Percentiles rank a stretch among this genome's conserved stretches.
These are phyloP conservation scores for Rosa multiflora DNA, from an alignment of 306 rosid genomes.

Conservation along the genomic window DNA sequence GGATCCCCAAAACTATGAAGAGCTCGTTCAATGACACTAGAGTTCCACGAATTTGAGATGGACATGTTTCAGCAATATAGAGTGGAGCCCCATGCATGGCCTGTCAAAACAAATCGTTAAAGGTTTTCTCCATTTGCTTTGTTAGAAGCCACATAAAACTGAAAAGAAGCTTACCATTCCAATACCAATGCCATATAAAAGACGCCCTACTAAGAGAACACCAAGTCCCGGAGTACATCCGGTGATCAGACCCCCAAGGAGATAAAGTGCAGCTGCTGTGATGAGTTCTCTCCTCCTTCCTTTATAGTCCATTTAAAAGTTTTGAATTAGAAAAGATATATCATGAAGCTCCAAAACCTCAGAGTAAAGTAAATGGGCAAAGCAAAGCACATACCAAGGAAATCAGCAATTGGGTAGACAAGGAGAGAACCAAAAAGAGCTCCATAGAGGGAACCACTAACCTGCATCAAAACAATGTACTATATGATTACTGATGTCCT, in stretches of 20 bases:
- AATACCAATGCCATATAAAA: conserved; percentile 90
- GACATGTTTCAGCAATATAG: conserved; percentile 95
- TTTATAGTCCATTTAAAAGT: conserved; percentile 28
- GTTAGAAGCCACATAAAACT: neutral
- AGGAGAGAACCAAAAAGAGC: conserved; percentile 90
- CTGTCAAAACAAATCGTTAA: conserved; percentile 39
- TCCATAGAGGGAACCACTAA: conserved; percentile 92
- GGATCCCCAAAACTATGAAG: conserved; percentile 92
- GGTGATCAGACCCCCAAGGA: conserved; percentile 62
- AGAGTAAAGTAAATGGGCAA: conserved; percentile 24
- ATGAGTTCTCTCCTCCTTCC: conserved; percentile 89
- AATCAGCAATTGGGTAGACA: conserved; percentile 78
- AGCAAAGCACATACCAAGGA: conserved; percentile 64
- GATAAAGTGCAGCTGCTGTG: conserved; percentile 61
- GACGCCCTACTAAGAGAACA: conserved; percentile 78
- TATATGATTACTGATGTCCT: neutral
- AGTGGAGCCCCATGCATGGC: conserved; percentile 99
- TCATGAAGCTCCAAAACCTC: conserved; percentile 22
- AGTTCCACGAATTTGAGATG: conserved; percentile 94
- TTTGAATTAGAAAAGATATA: conserved; percentile 24
- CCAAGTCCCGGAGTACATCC: conserved; percentile 69
- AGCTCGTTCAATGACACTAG: conserved; percentile 89
- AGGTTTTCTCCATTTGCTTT: neutral
- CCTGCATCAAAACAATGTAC: conserved; percentile 40
- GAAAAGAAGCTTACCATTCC: conserved; percentile 70